Evolutionary conservation across 768 basidiomycete genomes (phyloP).

Genomic region (Porphyrellus cyaneotinctus): DNA sequence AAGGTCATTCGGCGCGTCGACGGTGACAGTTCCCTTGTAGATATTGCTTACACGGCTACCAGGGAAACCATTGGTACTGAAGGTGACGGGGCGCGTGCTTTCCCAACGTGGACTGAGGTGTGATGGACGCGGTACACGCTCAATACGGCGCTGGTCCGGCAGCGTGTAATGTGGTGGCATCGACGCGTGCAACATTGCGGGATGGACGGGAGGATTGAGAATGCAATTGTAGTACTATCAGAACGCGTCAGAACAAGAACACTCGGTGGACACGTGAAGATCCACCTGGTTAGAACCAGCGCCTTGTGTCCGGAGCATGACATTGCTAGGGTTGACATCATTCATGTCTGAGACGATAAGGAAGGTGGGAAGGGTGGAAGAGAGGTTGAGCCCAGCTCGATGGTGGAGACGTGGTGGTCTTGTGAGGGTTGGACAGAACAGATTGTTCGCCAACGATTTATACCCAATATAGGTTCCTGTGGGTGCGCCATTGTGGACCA

Average conservation of each 20-base stretch:
- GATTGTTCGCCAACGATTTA: conserved; percentile 1
- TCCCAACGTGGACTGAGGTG: conserved; percentile 11
- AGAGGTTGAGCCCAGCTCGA: conserved; percentile 1
- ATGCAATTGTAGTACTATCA: conserved; percentile 12
- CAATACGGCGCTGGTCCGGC: conserved; percentile 15
- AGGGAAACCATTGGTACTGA: conserved; percentile 15
- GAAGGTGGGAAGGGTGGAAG: background rate
- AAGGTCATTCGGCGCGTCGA: conserved; percentile 19
- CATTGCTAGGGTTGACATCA: background rate
- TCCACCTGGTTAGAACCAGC: conserved; percentile 7
- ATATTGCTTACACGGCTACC: conserved; percentile 21
- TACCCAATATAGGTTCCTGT: too few relatives aligned
- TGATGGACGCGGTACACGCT: conserved; percentile 19
- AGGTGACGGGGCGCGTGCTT: conserved; percentile 16
- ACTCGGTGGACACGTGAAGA: background rate
- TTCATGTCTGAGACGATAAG: background rate
- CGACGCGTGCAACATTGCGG: background rate
- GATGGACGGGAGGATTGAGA: conserved; percentile 20
- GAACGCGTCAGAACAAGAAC: background rate
- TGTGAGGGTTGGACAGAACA: background rate
- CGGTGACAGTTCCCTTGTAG: background rate
- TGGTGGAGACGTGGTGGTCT: background rate
- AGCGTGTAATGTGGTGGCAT: conserved; percentile 21
- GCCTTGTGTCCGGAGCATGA: background rate
- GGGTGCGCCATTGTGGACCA: conserved; percentile 18